Evolutionary conservation across 352 stramenopile species (phyloP).

Genomic region (Globisporangium nunn): DNA sequence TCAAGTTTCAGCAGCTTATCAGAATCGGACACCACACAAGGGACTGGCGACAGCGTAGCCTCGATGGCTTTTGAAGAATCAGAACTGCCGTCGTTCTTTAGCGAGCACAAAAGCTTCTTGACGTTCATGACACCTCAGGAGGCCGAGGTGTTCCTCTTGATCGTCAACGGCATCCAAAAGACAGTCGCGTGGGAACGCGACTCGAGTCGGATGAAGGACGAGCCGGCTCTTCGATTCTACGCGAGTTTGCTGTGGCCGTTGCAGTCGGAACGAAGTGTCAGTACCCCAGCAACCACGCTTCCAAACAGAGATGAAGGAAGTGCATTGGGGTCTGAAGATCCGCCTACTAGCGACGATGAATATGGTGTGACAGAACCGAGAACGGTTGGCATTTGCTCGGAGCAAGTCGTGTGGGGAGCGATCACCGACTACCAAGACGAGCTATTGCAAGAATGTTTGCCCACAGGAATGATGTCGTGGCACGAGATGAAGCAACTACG

Average conservation of each 20-base stretch:
- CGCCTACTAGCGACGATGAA: conserved; percentile 3
- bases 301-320: not conserved
- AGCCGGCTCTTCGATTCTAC: conserved; percentile 60
- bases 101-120: conserved; percentile 38
- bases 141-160: conserved; percentile 34
- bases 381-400: conserved; percentile 51
- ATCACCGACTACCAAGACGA: conserved; percentile 61
- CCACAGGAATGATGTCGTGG: conserved; percentile 39
- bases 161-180: conserved; percentile 43
- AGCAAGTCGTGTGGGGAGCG: conserved; percentile 69
- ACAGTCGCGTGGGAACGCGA: conserved; percentile 63
- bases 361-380: not conserved
- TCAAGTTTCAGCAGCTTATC: not conserved
- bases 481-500: conserved; percentile 56
- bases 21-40: not conserved
- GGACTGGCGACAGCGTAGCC: too few species aligned
- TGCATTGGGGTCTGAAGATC: conserved; percentile 1
- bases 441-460: conserved; percentile 70
- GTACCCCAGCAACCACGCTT: not conserved
- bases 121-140: conserved; percentile 42
- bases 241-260: conserved; percentile 64
- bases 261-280: conserved; percentile 10
- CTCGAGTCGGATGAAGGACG: conserved; percentile 46
- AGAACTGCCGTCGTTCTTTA: conserved; percentile 44
- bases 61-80: conserved; percentile 28